Percentiles rank a stretch among this genome's conserved stretches.
These are phyloP conservation scores for Parasitella parasitica DNA, from an alignment of 371 early-diverging fungal genomes.

Conservation along the genomic window DNA sequence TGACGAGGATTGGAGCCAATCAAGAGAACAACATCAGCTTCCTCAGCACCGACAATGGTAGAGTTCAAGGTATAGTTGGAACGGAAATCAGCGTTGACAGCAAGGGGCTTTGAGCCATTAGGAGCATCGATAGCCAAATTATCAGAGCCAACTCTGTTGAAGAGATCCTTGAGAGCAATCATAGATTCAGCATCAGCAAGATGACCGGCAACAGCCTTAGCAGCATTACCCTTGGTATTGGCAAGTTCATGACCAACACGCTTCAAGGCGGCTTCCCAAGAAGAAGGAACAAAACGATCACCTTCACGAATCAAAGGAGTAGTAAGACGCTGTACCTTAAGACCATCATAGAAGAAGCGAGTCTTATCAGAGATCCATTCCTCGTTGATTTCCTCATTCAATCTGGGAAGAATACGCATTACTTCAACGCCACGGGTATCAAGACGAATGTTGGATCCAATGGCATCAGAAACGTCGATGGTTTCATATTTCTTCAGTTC, in stretches of 20 bases:
- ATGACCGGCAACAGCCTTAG: constrained; percentile 92
- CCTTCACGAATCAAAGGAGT: constrained; percentile 87
- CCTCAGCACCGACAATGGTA: constrained; percentile 85
- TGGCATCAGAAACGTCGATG: constrained; percentile 93
- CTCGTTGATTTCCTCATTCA: constrained; percentile 96
- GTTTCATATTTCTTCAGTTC: constrained; percentile 95
- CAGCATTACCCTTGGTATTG: constrained; percentile 55
- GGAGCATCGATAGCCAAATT: constrained; percentile 79
- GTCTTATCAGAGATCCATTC: constrained; percentile 99
- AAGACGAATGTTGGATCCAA: constrained; percentile 88
- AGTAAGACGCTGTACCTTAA: constrained; percentile 93
- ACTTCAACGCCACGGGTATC: constrained; percentile 97
- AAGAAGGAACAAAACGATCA: constrained; percentile 78
- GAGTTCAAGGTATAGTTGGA: constrained; percentile 88
- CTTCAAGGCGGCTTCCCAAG: constrained; percentile 88
- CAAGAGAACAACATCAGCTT: constrained; percentile 89
- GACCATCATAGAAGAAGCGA: constrained; percentile 92
- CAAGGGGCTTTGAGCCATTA: constrained; percentile 55
- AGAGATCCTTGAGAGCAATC: constrained; percentile 89
- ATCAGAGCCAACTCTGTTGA: constrained; percentile 86
- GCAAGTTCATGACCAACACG: constrained; percentile 68
- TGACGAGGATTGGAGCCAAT: constrained; percentile 96
- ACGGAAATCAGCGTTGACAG: constrained; percentile 80
- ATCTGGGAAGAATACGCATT: constrained; percentile 91
- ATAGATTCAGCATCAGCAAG: constrained; percentile 86